Percentiles rank a stretch among this genome's conserved stretches.
Conservation (phyloP, 2,329 filamentous ascomycete species). For the Botrytis pseudocinerea region DNA sequence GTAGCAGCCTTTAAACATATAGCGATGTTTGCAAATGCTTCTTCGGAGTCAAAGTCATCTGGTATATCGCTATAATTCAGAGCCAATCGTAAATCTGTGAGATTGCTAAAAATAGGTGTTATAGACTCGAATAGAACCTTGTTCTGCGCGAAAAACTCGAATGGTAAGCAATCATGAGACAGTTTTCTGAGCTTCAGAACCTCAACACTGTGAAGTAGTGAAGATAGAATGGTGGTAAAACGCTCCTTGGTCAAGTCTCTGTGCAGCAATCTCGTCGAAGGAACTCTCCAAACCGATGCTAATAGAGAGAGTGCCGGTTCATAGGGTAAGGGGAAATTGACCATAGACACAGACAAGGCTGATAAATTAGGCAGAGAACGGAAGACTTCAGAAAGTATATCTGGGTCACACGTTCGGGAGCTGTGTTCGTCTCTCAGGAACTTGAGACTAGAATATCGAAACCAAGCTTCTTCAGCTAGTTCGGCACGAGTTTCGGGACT, state of each 20-base stretch:
- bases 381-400: conserved; percentile 29
- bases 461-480: conserved; percentile 35
- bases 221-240: conserved; percentile 32
- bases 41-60: conserved; percentile 12
- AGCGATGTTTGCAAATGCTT: conserved; percentile 30
- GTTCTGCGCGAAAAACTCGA: conserved; percentile 38
- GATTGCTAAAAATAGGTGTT: conserved; percentile 25
- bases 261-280: conserved; percentile 32
- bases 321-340: not conserved
- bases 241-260: conserved; percentile 32
- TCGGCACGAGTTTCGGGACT: conserved; percentile 34
- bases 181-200: conserved; percentile 27
- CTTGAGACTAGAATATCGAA: conserved; percentile 38
- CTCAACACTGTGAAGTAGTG: conserved; percentile 1
- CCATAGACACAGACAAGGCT: not conserved
- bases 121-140: conserved; percentile 25
- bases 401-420: conserved; percentile 29
- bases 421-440: conserved; percentile 36
- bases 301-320: conserved; percentile 26
- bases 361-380: conserved; percentile 30
- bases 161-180: conserved; percentile 36
- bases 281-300: conserved; percentile 34
- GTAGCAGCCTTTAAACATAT: conserved; percentile 28
- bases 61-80: conserved; percentile 31
- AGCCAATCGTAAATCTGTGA: conserved; percentile 29